Base-by-base conservation (phyloP, 306 rosid genomes). In the Dalbergia cultrata region DNA sequence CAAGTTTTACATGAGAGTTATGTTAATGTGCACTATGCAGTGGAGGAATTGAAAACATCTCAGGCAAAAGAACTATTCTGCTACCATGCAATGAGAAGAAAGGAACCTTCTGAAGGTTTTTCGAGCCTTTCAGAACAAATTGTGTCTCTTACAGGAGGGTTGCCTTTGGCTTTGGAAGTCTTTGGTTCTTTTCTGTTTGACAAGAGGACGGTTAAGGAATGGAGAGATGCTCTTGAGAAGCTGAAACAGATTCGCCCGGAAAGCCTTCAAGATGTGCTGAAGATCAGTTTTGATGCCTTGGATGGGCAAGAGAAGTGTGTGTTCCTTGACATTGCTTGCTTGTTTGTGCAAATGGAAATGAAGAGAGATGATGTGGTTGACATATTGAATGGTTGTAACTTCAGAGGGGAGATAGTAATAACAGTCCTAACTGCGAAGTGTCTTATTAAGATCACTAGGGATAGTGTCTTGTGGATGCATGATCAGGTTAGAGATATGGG, bases 401-500 rank as follows among this genome's bases (percentile, higher is more conserved):
- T 87, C 58, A 59, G 57, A 16, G 91, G 85, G 52, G 92, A 90
- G 75, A 71, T 37, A 44, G 89, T 74, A 37, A 18, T 89, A 9
- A 26, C 78, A 13, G 81, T 57, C 3, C 90, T 90, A 19, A 35
- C 74, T 3, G 70, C 84, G 53, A 90, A 76, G 75, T 90, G 91
- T n/a, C 79, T 90, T 3, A 78, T 88, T 18, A 91, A 87, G 69
- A 68, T 89, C 37, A 59, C 35, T 18, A 31, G 4, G n/a, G 82
- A 80, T 22, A 35, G 35, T 13, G 34, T 49, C 0, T 0, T 91
- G 54, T 89, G 91, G 91, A 80, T 91, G 90, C 95, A 90, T 16
- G 95, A 91, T 73, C 92, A 87, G 62, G 41, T 91, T 75, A 85
- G 91, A 75, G 92, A 89, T 77, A 87, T 89, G 92, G 95, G 92